phyloP scores from a whole-genome alignment of 2,329 filamentous ascomycete genomes.

The Taxawa tesnikishii region DNA sequence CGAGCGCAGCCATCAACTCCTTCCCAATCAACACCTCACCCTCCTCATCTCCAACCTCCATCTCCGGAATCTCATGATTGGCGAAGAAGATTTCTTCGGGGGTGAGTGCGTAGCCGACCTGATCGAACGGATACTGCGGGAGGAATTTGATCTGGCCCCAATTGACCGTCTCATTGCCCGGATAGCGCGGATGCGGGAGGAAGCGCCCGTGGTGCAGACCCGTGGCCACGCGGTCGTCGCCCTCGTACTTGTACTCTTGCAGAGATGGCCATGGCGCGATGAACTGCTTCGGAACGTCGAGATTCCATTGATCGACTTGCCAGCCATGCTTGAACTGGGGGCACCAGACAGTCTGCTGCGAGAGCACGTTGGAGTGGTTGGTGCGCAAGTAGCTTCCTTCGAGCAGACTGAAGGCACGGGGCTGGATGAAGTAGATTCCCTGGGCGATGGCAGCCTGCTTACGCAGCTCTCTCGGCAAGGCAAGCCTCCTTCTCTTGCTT shows the following conservation, averaged over 20 bases:
- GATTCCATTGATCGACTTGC: no score
- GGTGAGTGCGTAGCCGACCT: conserved; percentile 17
- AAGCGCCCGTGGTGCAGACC: conserved; percentile 29
- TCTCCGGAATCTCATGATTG: conserved; percentile 9
- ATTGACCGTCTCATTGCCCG: conserved; percentile 24
- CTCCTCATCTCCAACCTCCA: conserved; percentile 12
- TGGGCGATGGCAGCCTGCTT: no score
- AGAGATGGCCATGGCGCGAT: conserved; percentile 27
- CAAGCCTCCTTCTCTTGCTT: no score
- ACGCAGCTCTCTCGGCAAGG: no score
- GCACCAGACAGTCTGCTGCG: no score
- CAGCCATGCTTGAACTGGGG: no score
- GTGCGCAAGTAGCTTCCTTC: no score
- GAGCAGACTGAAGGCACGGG: no score
- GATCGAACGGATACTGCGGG: conserved; percentile 25
- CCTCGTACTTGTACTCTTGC: conserved; percentile 34
- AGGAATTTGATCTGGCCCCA: conserved; percentile 29
- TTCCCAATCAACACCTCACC: conserved; percentile 10
- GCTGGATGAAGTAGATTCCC: no score
- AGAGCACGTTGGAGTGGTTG: no score
- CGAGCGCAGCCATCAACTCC: conserved; percentile 11
- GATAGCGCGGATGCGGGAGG: conserved; percentile 29
- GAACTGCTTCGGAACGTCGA: no score
- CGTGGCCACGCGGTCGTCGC: conserved; percentile 32
- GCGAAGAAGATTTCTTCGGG: conserved; percentile 12